Conservation (phyloP, 371 early-diverging fungal species). For the Actinomortierella ambigua region DNA sequence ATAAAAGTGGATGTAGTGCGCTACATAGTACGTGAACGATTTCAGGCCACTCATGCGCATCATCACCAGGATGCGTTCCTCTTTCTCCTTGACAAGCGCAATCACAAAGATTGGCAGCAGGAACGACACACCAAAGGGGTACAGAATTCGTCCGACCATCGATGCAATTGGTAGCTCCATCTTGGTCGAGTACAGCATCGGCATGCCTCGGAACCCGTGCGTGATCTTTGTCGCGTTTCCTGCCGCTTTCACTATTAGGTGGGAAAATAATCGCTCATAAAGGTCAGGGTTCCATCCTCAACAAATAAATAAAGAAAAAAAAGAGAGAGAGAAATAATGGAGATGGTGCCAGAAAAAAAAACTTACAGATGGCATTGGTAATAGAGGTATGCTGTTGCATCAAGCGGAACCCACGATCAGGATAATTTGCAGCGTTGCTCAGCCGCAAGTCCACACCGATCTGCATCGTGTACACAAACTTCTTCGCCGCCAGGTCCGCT, state of each 20-base stretch:
- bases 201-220: conserved; percentile 66
- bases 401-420: conserved; percentile 58
- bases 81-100: conserved; percentile 72
- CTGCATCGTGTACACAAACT: conserved; percentile 56
- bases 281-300: conserved; percentile 34
- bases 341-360: neutral
- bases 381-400: conserved; percentile 55
- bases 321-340: neutral
- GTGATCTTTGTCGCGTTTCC: conserved; percentile 54
- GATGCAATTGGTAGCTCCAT: conserved; percentile 56
- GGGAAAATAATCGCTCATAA: too few species aligned
- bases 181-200: conserved; percentile 48
- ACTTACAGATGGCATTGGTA: conserved; percentile 53
- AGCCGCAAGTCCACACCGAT: conserved; percentile 63
- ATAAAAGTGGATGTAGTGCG: conserved; percentile 71
- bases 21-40: conserved; percentile 59
- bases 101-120: conserved; percentile 76
- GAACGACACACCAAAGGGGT: conserved; percentile 80
- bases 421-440: conserved; percentile 51
- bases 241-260: neutral
- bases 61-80: conserved; percentile 71
- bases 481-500: conserved; percentile 45
- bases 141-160: conserved; percentile 63
- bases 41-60: conserved; percentile 81
- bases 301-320: neutral